Percentiles rank a stretch among this genome's conserved stretches.
Evolutionary conservation across 495 filamentous ascomycete species (phyloP).

Genomic region (Aspergillus bridgeri): DNA sequence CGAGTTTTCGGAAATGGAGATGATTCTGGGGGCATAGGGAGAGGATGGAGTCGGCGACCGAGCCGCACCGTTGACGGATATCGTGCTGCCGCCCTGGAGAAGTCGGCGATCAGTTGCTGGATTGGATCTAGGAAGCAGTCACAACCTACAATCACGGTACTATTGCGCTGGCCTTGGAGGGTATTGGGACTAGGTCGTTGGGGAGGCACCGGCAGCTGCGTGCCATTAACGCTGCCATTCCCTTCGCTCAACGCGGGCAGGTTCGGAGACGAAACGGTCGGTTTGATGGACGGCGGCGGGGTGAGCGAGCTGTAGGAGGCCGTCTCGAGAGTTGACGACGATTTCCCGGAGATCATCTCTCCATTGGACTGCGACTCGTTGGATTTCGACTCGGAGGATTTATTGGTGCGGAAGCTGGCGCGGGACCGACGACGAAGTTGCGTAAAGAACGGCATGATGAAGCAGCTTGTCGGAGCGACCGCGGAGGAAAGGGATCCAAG

Average conservation of each 20-base stretch:
- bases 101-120: background rate
- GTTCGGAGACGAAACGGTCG: slow-evolving; percentile 50
- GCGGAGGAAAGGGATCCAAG: background rate
- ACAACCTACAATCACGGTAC: slow-evolving; percentile 37
- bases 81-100: slow-evolving; percentile 33
- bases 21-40: slow-evolving; percentile 71
- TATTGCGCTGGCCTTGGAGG: slow-evolving; percentile 48
- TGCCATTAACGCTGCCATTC: slow-evolving; percentile 32
- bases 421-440: slow-evolving; percentile 71
- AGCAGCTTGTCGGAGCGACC: background rate
- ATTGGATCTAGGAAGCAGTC: background rate
- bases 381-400: slow-evolving; percentile 53
- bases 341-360: slow-evolving; percentile 52
- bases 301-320: slow-evolving; percentile 52
- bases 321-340: slow-evolving; percentile 62
- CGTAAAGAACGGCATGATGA: slow-evolving; percentile 66
- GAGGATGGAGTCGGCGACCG: slow-evolving; percentile 58
- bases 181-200: slow-evolving; percentile 43
- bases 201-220: slow-evolving; percentile 34
- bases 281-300: slow-evolving; percentile 58
- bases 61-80: slow-evolving; percentile 52
- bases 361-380: slow-evolving; percentile 42
- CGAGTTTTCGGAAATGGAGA: slow-evolving; percentile 72
- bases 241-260: slow-evolving; percentile 51
- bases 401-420: slow-evolving; percentile 58